Conservation (phyloP, 202 grass and related monocot genomes). For the Panicum virgatum region DNA sequence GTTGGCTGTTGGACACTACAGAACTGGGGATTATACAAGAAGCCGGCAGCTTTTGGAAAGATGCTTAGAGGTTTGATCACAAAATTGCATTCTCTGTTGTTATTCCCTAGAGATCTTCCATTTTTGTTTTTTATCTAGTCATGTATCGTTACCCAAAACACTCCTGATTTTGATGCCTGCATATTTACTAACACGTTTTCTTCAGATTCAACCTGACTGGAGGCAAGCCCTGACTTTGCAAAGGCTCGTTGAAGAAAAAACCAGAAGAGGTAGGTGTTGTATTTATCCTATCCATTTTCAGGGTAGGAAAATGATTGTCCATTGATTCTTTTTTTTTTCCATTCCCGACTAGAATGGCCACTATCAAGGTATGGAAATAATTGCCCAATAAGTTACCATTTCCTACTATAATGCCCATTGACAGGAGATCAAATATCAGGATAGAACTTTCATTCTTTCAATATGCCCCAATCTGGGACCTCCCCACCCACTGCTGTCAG, state of each 20-base stretch:
- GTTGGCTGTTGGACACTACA: constrained; percentile 88
- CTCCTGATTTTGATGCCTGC: constrained; percentile 23
- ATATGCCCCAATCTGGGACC: neutral
- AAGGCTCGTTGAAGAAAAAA: constrained; percentile 81
- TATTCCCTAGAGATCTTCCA: neutral
- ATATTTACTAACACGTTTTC: constrained; percentile 26
- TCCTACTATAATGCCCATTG: neutral
- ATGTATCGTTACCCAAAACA: neutral
- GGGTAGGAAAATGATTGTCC: neutral
- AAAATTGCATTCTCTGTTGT: neutral
- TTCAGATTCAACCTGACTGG: constrained; percentile 93
- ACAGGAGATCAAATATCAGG: neutral
- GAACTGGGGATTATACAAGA: constrained; percentile 87
- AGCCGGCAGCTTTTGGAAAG: constrained; percentile 82
- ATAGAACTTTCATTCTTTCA: constrained; percentile 19
- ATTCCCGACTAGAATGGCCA: neutral
- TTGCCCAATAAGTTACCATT: neutral
- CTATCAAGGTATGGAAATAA: neutral
- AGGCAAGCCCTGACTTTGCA: constrained; percentile 79
- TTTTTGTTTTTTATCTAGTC: neutral
- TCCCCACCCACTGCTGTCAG: neutral
- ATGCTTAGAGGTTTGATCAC: constrained; percentile 84
- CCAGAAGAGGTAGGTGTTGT: constrained; percentile 64
- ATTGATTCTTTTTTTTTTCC: neutral
- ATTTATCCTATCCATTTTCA: neutral